Evolutionary conservation across 2,329 filamentous ascomycete species (phyloP).

Genomic region (Stachybotrys echinatus): DNA sequence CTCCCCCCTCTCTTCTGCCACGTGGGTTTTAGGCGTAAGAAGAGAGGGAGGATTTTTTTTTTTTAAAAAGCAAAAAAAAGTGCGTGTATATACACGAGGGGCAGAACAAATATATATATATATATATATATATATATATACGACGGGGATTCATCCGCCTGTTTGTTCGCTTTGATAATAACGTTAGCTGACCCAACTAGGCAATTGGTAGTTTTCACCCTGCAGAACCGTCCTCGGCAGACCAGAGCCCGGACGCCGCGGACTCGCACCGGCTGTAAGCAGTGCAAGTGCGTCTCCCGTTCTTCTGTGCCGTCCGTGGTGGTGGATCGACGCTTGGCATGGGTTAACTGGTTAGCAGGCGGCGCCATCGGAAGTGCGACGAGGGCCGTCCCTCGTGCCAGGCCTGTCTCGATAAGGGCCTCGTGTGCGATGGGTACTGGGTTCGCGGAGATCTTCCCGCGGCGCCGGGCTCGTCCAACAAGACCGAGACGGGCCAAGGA

Average conservation of each 20-base stretch:
- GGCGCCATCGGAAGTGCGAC: slow-evolving; percentile 17
- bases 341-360: too few relatives aligned
- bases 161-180: not conserved
- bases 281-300: not conserved
- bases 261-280: not conserved
- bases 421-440: slow-evolving; percentile 9
- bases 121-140: too few relatives aligned
- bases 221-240: not conserved
- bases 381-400: slow-evolving; percentile 13
- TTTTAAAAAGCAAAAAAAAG: too few relatives aligned
- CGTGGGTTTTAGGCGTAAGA: too few relatives aligned
- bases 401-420: slow-evolving; percentile 8
- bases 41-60: too few relatives aligned
- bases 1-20: too few relatives aligned
- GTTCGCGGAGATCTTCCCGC: slow-evolving; percentile 1
- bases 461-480: not conserved
- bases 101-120: too few relatives aligned
- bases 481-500: not conserved
- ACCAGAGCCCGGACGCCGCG: not conserved
- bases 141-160: too few relatives aligned
- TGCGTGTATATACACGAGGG: too few relatives aligned
- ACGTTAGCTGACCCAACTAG: not conserved
- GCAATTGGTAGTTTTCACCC: not conserved
- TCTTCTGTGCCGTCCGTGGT: too few relatives aligned
- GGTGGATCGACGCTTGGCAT: too few relatives aligned